Evolutionary conservation across 768 basidiomycete species (phyloP), one percentile per base, ranked within the genome.

Genomic region (Megacollybia marginata): DNA sequence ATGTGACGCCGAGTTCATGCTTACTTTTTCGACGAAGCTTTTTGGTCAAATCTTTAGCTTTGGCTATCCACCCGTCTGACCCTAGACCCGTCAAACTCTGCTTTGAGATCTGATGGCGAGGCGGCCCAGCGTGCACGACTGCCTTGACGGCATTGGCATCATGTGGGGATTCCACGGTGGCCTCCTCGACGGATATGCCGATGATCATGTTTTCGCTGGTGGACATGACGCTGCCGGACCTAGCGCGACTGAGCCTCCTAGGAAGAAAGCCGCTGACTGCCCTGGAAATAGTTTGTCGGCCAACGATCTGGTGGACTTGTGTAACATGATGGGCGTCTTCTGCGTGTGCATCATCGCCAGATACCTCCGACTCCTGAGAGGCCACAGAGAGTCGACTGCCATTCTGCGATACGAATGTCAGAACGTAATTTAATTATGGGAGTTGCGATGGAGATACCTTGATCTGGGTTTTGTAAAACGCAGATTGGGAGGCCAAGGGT

Each of bases 291-390:
- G 64, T 70, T 54, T 65, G 65, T 33, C 69, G 70, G 2, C 70
- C 71, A 7, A 62, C 66, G 55, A 78, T 75, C 46, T 70, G 70
- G 40, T 74, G 68, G 53, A 81, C 66, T 46, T 70, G 72, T 9
- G 74, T 77, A 40, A 78, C 75, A 48, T 73, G 74, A 48, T 65
- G 59, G 46, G 64, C 62, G 48, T 78, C 74, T 51, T 78, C 75
- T 5, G 50, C 53, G 36, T 68, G 67, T 15, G 59, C 64, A 40
- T 64, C 58, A 40, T 67, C 66, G 40, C 69, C 61, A 36, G 63
- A 65, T 42, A 63, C 60, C 15, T 62, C 66, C 28, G 69, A 68
- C 20, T 60, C 65, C 6, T 62, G 68, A 33, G 73, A 76, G 28
- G 67, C 68, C 47, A 79, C 62, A 6, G 76, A 76, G 23, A 69